A percentile compares a stretch with the other conserved stretches of the same genome.
phyloP scores from a whole-genome alignment of 345 rosid species.

The Euphorbia lathyris region DNA sequence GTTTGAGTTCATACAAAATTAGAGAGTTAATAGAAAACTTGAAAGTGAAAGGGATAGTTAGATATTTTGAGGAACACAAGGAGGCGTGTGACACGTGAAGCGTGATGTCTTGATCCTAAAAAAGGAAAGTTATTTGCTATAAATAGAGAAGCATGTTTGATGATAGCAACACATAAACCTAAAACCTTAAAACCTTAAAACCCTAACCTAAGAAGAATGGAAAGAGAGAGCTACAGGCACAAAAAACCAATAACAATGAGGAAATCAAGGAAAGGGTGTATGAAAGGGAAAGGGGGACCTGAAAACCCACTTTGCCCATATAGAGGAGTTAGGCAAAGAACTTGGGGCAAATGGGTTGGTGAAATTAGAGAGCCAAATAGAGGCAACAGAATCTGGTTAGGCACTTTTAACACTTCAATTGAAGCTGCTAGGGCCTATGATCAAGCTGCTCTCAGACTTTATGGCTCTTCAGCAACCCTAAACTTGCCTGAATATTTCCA shows the following conservation, averaged over 20 bases:
- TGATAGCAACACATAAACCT: no score
- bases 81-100: no score
- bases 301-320: constrained; percentile 53
- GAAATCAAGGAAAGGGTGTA: constrained; percentile 64
- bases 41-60: no score
- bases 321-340: constrained; percentile 56
- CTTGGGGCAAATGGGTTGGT: constrained; percentile 71
- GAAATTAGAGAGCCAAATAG: constrained; percentile 52
- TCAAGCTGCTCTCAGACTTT: constrained; percentile 48
- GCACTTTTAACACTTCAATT: constrained; percentile 45
- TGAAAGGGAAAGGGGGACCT: constrained; percentile 71
- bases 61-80: no score
- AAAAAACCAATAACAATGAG: constrained; percentile 40
- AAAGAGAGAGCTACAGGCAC: background rate
- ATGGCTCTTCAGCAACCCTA: constrained; percentile 45
- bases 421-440: constrained; percentile 60
- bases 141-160: no score
- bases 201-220: constrained; percentile 14
- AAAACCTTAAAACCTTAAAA: no score
- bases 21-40: no score
- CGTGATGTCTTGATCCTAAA: no score
- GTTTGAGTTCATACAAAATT: no score
- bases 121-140: no score
- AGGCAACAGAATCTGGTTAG: constrained; percentile 56
- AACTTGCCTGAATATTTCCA: constrained; percentile 30